Conservation (phyloP, 2,329 filamentous ascomycete species). For the Nemania bipapillata region DNA sequence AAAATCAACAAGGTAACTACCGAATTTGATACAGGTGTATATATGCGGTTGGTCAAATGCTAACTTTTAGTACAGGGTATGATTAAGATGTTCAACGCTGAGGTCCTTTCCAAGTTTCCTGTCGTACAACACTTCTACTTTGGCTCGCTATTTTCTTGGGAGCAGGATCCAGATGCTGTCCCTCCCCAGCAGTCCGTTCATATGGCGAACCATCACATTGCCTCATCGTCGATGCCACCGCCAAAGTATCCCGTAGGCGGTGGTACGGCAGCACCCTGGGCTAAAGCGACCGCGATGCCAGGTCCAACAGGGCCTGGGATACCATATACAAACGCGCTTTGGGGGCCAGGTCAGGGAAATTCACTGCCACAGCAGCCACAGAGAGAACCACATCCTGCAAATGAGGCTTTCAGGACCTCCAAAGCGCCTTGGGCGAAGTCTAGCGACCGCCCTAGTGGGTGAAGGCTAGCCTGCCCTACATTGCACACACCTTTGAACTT, state of each 20-base stretch:
- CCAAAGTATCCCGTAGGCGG: slow-evolving; percentile 37
- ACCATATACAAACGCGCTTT: slow-evolving; percentile 45
- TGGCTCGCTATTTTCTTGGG: slow-evolving; percentile 82
- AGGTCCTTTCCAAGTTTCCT: slow-evolving; percentile 95
- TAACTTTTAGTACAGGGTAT: slow-evolving; percentile 72
- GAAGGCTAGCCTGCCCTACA: not conserved
- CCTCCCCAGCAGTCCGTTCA: slow-evolving; percentile 64
- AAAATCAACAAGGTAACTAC: slow-evolving; percentile 86
- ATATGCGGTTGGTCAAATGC: not conserved
- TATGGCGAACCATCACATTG: slow-evolving; percentile 64
- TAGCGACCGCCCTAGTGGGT: slow-evolving; percentile 48
- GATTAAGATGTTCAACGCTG: slow-evolving; percentile 99
- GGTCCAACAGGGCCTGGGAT: slow-evolving; percentile 49
- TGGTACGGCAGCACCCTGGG: slow-evolving; percentile 60
- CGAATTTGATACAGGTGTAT: not conserved
- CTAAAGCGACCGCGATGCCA: slow-evolving; percentile 57
- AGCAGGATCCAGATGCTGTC: slow-evolving; percentile 70
- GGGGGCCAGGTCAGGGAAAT: slow-evolving; percentile 41
- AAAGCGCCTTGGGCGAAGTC: slow-evolving; percentile 47
- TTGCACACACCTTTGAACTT: too few relatives aligned
- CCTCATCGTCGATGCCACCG: slow-evolving; percentile 47
- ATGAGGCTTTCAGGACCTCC: slow-evolving; percentile 33
- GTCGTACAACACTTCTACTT: slow-evolving; percentile 97
- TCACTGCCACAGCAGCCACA: slow-evolving; percentile 40
- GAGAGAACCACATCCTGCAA: slow-evolving; percentile 37